These are phyloP conservation scores for Trypanosoma conorhini DNA, from an alignment of 208 protist species.

Conservation along the genomic window DNA sequence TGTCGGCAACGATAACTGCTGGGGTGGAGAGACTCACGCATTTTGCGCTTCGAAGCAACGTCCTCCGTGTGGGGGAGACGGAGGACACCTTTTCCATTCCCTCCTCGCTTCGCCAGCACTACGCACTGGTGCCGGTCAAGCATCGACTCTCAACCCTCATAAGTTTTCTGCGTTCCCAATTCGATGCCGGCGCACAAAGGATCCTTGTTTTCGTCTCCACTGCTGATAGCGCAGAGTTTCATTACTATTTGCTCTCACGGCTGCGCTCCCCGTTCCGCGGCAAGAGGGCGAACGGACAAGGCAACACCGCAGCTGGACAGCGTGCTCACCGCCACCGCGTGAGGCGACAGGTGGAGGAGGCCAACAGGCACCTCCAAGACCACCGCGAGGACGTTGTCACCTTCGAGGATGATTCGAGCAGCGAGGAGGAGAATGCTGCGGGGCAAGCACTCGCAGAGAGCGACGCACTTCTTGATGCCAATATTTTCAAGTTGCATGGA, in stretches of 20 bases:
- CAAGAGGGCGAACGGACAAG: not conserved
- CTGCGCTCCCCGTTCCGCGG: conserved; percentile 62
- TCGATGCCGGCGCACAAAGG: conserved; percentile 36
- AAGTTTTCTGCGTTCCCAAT: conserved; percentile 66
- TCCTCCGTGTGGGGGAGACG: conserved; percentile 38
- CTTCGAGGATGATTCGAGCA: conserved; percentile 30
- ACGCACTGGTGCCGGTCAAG: conserved; percentile 59
- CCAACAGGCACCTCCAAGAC: conserved; percentile 18
- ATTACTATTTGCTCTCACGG: conserved; percentile 57
- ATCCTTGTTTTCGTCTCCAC: conserved; percentile 83
- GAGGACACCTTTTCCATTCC: conserved; percentile 46
- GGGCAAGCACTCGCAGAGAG: conserved; percentile 93
- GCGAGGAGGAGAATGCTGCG: conserved; percentile 34
- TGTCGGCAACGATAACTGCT: conserved; percentile 65
- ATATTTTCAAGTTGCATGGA: conserved; percentile 85
- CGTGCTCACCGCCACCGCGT: conserved; percentile 18
- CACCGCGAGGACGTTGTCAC: conserved; percentile 12
- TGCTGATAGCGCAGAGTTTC: conserved; percentile 79
- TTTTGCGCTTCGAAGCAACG: conserved; percentile 66
- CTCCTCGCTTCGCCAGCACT: conserved; percentile 67
- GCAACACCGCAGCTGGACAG: not conserved
- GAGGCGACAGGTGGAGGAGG: conserved; percentile 26
- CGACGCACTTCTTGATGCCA: conserved; percentile 95
- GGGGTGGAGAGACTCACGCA: conserved; percentile 88
- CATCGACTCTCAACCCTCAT: conserved; percentile 64